These are phyloP conservation scores for Tetradesmus lagerheimii DNA, from an alignment of 139 green algal species.

Conservation along the genomic window DNA sequence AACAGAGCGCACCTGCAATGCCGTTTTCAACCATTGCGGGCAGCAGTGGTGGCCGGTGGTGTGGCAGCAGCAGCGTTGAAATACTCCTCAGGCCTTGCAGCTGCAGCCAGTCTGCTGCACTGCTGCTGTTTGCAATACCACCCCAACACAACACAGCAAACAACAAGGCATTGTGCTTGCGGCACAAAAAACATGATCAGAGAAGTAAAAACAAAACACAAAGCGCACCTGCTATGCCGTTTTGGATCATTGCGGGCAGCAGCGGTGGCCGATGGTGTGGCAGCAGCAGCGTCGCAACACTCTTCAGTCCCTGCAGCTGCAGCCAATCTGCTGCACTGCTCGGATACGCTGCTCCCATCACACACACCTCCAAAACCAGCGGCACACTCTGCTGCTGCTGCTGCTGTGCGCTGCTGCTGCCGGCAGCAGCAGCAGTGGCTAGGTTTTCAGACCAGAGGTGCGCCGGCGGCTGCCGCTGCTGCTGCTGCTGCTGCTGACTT, in stretches of 20 bases:
- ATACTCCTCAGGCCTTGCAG: too few relatives aligned
- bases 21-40: too few relatives aligned
- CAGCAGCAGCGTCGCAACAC: neutral
- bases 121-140: too few relatives aligned
- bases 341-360: neutral
- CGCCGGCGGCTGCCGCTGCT: neutral
- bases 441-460: neutral
- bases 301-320: neutral
- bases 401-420: neutral
- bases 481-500: neutral
- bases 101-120: too few relatives aligned
- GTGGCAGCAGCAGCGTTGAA: too few relatives aligned
- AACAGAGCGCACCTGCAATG: too few relatives aligned
- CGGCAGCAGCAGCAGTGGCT: neutral
- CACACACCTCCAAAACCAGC: neutral
- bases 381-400: neutral
- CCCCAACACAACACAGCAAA: too few relatives aligned
- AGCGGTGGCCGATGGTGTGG: neutral
- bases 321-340: neutral
- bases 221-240: neutral
- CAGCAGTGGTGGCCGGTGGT: too few relatives aligned
- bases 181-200: too few relatives aligned
- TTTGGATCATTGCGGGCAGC: neutral
- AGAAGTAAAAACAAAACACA: too few relatives aligned
- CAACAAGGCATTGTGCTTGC: too few relatives aligned